Evolutionary conservation across 139 green algal species (phyloP).

Genomic region (Chlamydomonas sp.): DNA sequence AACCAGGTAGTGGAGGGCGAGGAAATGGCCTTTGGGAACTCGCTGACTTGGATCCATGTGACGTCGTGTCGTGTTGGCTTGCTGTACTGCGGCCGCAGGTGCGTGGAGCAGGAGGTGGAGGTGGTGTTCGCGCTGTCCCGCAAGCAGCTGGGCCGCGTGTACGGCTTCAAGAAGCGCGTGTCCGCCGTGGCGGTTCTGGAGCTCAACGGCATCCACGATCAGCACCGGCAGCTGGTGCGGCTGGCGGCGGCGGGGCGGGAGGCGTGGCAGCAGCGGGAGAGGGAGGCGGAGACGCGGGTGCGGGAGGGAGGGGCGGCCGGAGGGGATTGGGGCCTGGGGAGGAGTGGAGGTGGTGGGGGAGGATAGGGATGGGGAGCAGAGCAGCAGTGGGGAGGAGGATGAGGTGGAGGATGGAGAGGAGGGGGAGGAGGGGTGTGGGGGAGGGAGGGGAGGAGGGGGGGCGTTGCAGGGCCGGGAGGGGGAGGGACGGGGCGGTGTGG

Average conservation of each 20-base stretch:
- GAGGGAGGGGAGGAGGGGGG: too few relatives aligned
- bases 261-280: constrained; percentile 9
- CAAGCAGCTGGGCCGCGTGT: constrained; percentile 84
- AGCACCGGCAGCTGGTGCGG: constrained; percentile 48
- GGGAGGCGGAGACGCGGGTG: too few relatives aligned
- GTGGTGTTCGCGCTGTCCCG: constrained; percentile 83
- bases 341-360: too few relatives aligned
- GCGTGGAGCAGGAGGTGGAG: constrained; percentile 46
- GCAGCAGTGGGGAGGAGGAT: too few relatives aligned
- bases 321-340: not conserved
- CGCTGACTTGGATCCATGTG: too few relatives aligned
- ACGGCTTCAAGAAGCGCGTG: constrained; percentile 84
- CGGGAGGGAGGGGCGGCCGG: too few relatives aligned
- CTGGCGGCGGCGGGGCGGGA: constrained; percentile 43
- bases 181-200: constrained; percentile 80
- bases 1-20: not conserved
- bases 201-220: constrained; percentile 61
- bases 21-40: too few relatives aligned
- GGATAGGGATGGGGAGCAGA: too few relatives aligned
- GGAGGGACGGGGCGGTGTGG: too few relatives aligned
- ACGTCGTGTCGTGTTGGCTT: not conserved
- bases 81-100: constrained; percentile 23
- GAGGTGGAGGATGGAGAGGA: too few relatives aligned
- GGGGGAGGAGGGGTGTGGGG: too few relatives aligned
- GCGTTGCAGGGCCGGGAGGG: too few relatives aligned